Evolutionary conservation across 805 yeast genomes (phyloP), one percentile per base, ranked within the genome.

Genomic region (Monosporozyma aerobia): DNA sequence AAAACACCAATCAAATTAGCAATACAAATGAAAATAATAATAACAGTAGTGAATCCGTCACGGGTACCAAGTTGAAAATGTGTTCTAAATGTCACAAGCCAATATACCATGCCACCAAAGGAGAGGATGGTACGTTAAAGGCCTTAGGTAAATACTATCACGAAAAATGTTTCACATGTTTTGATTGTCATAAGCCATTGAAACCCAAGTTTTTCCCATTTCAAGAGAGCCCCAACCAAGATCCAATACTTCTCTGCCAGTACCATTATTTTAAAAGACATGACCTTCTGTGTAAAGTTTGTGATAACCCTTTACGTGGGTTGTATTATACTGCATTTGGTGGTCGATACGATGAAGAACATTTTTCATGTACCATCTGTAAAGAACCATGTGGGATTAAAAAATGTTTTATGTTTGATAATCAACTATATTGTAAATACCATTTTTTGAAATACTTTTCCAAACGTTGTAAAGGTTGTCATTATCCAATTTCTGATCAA

Each of bases 261-360:
- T 86, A 81, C 59, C 95, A 94, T 69, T 94, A 90, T 68, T 94
- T 94, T 73, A 82, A 80, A 64, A 79, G 95, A 59, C 78, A 90
- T 53, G 86, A 87, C 53, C 76, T 94, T 50, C 79, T 94, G n/a
- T 94, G 99, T 64, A 79, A 77, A 63, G 86, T 82, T 16, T 94
- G 99, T 71, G 80, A 87, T 57, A 79, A 78, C 27, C 96, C 96
- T 3, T 74, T 95, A 49, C 73, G 97, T 60, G 97, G 97, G 0
- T 86, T 96, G 1, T 92, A 92, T 69, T 90, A 90, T 54, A 90
- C 96, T 1, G 97, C 97, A 0, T 78, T 90, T 61, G 96, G 95
- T 11, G 81, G 83, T 59, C 87, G 92, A 63, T 94, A 89, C 67
- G 98, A 94, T 63, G 83, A 92, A 50, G 97, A 94, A 59, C 99